These are phyloP conservation scores for Ramalina peruviana DNA, from an alignment of 495 filamentous ascomycete genomes.

Conservation along the genomic window DNA sequence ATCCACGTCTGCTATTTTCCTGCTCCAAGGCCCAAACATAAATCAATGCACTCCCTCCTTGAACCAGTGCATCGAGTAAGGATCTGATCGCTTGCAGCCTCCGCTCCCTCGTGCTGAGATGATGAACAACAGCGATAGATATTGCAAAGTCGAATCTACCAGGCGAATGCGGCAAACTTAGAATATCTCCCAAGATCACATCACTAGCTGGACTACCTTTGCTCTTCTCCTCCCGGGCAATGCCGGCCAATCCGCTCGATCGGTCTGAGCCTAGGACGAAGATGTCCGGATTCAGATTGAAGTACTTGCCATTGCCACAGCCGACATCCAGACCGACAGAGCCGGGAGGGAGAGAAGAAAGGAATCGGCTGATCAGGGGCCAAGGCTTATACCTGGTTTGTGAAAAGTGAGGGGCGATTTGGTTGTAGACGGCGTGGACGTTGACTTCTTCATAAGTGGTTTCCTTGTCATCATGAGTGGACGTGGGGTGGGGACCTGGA, in stretches of 20 bases:
- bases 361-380: slow-evolving; percentile 79
- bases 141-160: slow-evolving; percentile 80
- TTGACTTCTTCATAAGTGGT: slow-evolving; percentile 69
- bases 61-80: slow-evolving; percentile 50
- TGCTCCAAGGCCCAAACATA: slow-evolving; percentile 99
- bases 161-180: slow-evolving; percentile 52
- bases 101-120: slow-evolving; percentile 71
- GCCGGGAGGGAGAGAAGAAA: slow-evolving; percentile 49
- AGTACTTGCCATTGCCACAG: slow-evolving; percentile 95
- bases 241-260: slow-evolving; percentile 56
- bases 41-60: slow-evolving; percentile 50
- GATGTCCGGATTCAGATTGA: slow-evolving; percentile 61
- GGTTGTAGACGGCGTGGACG: slow-evolving; percentile 87
- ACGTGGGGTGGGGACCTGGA: no score
- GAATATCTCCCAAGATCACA: slow-evolving; percentile 53
- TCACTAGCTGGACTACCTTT: neutral
- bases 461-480: neutral
- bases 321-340: slow-evolving; percentile 77
- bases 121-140: slow-evolving; percentile 88
- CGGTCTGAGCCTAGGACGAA: slow-evolving; percentile 83
- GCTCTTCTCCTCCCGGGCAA: slow-evolving; percentile 34
- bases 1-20: slow-evolving; percentile 73
- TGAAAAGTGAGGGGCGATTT: slow-evolving; percentile 91
- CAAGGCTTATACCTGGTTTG: slow-evolving; percentile 94
- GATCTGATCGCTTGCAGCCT: slow-evolving; percentile 58